phyloP scores from a whole-genome alignment of 2,329 filamentous ascomycete species.

The Arachnomyces sp. region DNA sequence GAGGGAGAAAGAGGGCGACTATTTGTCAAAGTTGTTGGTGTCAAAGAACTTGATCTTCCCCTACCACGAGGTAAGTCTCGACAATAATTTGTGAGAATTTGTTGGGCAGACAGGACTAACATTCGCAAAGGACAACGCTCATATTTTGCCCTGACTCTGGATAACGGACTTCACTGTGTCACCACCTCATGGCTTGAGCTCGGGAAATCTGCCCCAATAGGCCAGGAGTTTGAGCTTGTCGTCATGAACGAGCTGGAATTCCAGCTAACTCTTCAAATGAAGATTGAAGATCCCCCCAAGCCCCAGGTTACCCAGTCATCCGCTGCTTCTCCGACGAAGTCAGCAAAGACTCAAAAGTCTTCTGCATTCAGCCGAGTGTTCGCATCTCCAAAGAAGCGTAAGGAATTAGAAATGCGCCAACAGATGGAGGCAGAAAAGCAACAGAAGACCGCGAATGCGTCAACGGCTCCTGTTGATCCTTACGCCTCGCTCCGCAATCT shows the following conservation, averaged over 20 bases:
- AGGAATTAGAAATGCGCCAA: conserved; percentile 79
- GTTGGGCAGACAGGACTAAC: conserved; percentile 17
- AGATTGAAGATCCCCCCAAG: conserved; percentile 69
- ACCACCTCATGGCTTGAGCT: conserved; percentile 94
- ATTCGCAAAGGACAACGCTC: conserved; percentile 63
- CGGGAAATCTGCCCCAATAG: conserved; percentile 84
- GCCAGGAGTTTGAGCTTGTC: conserved; percentile 95
- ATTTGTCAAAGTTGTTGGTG: conserved; percentile 97
- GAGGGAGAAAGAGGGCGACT: conserved; percentile 79
- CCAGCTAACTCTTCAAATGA: conserved; percentile 92
- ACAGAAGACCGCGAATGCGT: conserved; percentile 57
- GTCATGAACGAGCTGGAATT: conserved; percentile 98
- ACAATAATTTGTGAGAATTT: neutral
- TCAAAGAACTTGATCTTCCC: conserved; percentile 89
- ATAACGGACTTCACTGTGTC: conserved; percentile 95
- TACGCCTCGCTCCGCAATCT: conserved; percentile 84
- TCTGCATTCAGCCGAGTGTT: conserved; percentile 89
- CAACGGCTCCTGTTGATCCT: conserved; percentile 47
- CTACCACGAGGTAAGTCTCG: conserved; percentile 69
- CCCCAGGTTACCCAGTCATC: conserved; percentile 30
- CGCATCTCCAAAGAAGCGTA: conserved; percentile 91
- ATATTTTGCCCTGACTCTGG: conserved; percentile 93
- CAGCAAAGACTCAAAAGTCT: conserved; percentile 60
- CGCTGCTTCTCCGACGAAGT: conserved; percentile 52
- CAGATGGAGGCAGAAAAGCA: conserved; percentile 74